Evolutionary conservation across 768 basidiomycete genomes (phyloP), one percentile per base, ranked within the genome.

Genomic region (Pholiota microspora): DNA sequence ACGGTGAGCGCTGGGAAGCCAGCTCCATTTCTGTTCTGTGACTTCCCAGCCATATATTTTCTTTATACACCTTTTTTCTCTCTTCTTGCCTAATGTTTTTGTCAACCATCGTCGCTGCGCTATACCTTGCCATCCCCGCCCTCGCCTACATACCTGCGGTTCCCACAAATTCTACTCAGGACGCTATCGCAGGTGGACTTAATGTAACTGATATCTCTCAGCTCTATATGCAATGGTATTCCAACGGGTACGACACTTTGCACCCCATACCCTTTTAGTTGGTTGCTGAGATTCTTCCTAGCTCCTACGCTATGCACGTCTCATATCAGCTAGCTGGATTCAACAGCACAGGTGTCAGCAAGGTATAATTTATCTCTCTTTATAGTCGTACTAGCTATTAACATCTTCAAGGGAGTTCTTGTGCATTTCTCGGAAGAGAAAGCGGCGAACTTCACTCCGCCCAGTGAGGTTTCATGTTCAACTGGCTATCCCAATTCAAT

Each of bases 371-470:
- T 52, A 48, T 56, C 34, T 50, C 59, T 49, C n/a, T 13, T 12
- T 13, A 24, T 31, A 38, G 25, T 9, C 27, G 36, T n/a, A 6
- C 32, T 27, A 58, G 15, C 34, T 29, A 49, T 55, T n/a, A 23
- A 52, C 47, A 32, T n/a, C n/a, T n/a, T 55, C 12, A 59, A 92
- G 86, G 94, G 94, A 16, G 88, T 85, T 12, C 68, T 97, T 34
- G 84, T 95, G 27, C 91, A 91, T 67, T 95, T 96, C 62, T 80
- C 85, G 0, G 94, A 94, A 64, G 74, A 77, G 24, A 71, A 69
- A 50, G 73, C 77, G 9, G 72, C 70, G 24, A 74, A 77, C 54
- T 66, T 71, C 27, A 79, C 76, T 38, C 80, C 83, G 72, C 70
- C 83, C 47, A 73, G 76, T 77, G 54, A 67, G n/a, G 76, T 64